Evolutionary conservation across 345 rosid species (phyloP).

Genomic region (Salix udensis): DNA sequence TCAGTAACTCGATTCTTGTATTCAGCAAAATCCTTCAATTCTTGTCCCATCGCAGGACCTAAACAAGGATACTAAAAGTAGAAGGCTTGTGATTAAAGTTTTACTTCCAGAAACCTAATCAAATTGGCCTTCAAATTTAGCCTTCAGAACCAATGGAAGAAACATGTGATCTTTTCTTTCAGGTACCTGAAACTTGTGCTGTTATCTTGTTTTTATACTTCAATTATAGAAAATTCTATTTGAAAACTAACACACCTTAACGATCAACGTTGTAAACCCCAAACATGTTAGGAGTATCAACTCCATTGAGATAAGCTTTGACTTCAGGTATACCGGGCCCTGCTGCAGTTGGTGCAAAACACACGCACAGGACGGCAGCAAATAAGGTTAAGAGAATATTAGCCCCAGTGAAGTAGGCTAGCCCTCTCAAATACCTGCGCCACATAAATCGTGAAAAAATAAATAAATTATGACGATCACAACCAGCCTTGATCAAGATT

Average conservation of each 20-base stretch:
- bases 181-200: too few relatives aligned
- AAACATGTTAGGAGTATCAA: constrained; percentile 87
- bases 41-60: constrained; percentile 1
- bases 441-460: constrained; percentile 11
- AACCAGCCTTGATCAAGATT: not conserved
- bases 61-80: not conserved
- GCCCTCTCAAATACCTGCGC: constrained; percentile 60
- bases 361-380: constrained; percentile 74
- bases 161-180: too few relatives aligned
- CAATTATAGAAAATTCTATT: not conserved
- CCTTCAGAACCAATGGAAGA: too few relatives aligned
- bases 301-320: constrained; percentile 94
- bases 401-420: constrained; percentile 48
- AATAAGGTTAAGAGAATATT: constrained; percentile 57
- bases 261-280: constrained; percentile 72
- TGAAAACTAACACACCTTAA: constrained; percentile 54
- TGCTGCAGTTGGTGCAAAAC: constrained; percentile 89
- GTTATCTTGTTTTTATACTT: not conserved
- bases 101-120: not conserved
- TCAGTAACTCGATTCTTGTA: not conserved
- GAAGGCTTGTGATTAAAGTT: not conserved
- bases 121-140: not conserved
- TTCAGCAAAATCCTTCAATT: not conserved
- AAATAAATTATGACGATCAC: not conserved
- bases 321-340: constrained; percentile 96